Evolutionary conservation across 495 filamentous ascomycete species (phyloP).

Genomic region (Pyronema omphalodes): DNA sequence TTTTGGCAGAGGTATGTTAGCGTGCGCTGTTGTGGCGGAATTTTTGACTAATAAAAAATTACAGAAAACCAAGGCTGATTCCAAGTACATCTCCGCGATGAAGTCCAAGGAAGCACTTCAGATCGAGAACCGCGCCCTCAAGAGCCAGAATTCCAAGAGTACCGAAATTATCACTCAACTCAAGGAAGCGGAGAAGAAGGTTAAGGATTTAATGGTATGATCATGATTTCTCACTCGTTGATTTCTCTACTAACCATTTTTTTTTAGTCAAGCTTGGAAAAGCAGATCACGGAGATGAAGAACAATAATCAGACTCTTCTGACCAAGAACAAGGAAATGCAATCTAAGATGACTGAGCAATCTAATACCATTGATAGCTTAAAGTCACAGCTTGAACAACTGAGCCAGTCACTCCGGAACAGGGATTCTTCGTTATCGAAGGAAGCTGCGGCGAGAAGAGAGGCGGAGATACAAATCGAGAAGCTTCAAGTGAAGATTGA

Average conservation of each 20-base stretch:
- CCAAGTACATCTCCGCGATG: constrained; percentile 91
- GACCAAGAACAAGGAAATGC: constrained; percentile 48
- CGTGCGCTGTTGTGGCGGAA: background rate
- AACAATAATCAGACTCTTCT: constrained; percentile 49
- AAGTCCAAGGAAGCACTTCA: constrained; percentile 75
- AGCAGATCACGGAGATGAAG: constrained; percentile 65
- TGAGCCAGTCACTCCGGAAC: constrained; percentile 47
- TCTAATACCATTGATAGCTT: constrained; percentile 47
- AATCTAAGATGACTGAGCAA: constrained; percentile 51
- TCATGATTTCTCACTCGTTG: constrained; percentile 7
- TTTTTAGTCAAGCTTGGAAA: constrained; percentile 68
- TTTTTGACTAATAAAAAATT: background rate
- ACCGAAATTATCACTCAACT: constrained; percentile 83
- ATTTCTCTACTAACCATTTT: constrained; percentile 34
- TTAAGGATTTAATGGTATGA: constrained; percentile 22
- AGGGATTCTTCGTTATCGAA: constrained; percentile 45
- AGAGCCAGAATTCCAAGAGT: constrained; percentile 68
- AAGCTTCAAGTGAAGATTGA: constrained; percentile 23
- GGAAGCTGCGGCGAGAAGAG: constrained; percentile 18
- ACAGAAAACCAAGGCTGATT: constrained; percentile 76
- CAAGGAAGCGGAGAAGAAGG: constrained; percentile 59
- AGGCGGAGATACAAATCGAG: constrained; percentile 24
- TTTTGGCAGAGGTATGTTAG: constrained; percentile 43
- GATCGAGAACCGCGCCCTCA: constrained; percentile 54
- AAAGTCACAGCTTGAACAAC: constrained; percentile 56